phyloP scores from a whole-genome alignment of 768 basidiomycete species.

The Trichaptum fuscoviolaceum region DNA sequence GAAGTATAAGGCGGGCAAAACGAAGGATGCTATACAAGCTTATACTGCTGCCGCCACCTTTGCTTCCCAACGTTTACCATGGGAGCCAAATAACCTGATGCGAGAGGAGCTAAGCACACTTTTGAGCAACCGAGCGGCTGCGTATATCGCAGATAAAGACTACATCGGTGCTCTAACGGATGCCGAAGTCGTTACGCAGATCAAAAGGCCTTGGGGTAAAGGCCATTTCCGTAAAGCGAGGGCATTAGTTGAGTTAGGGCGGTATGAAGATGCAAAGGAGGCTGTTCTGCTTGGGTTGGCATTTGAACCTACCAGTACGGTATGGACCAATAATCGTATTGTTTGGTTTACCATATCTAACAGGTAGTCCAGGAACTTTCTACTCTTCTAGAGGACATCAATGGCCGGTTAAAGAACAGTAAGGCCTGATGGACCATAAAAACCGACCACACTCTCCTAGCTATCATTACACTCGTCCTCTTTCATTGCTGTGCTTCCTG shows the following conservation, averaged over 20 bases:
- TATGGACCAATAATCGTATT: slow-evolving; percentile 17
- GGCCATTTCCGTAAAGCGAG: slow-evolving; percentile 94
- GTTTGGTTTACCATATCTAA: neutral
- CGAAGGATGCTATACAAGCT: slow-evolving; percentile 63
- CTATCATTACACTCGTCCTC: neutral
- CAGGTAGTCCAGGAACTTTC: neutral
- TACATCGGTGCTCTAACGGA: slow-evolving; percentile 77
- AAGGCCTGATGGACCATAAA: neutral
- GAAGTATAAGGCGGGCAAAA: slow-evolving; percentile 71
- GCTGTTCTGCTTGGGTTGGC: slow-evolving; percentile 78
- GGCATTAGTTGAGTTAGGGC: slow-evolving; percentile 70
- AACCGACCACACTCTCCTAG: neutral
- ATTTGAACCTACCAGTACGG: slow-evolving; percentile 69
- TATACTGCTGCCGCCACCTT: slow-evolving; percentile 77
- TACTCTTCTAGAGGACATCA: neutral
- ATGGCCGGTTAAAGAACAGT: neutral
- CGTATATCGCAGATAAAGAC: slow-evolving; percentile 73
- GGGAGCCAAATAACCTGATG: slow-evolving; percentile 79
- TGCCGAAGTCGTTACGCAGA: slow-evolving; percentile 81
- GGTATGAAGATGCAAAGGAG: slow-evolving; percentile 71
- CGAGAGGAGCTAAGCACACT: slow-evolving; percentile 89
- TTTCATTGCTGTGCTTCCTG: neutral
- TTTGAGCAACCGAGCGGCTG: slow-evolving; percentile 88
- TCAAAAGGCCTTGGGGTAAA: slow-evolving; percentile 89
- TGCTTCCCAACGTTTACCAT: slow-evolving; percentile 78